Conservation (phyloP, 768 basidiomycete genomes). For the Kwoniella pini region DNA sequence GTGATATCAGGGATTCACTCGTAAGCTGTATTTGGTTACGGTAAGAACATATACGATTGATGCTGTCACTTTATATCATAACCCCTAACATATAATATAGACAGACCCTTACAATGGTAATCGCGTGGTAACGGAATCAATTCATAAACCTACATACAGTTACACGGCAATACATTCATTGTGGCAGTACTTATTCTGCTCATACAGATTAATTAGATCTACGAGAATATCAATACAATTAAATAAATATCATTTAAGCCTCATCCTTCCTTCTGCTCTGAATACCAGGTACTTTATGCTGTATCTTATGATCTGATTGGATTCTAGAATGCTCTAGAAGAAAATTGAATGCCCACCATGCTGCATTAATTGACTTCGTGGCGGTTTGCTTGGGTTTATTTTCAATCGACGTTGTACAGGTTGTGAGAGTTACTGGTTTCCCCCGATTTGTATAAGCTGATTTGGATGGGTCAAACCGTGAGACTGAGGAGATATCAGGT, state of each 20-base stretch:
- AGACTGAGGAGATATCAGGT: too few species aligned
- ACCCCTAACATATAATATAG: too few species aligned
- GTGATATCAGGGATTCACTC: background rate
- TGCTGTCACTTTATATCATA: background rate
- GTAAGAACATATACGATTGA: background rate
- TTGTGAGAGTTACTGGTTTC: too few species aligned
- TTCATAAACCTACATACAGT: too few species aligned
- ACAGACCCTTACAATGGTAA: too few species aligned
- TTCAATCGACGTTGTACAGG: too few species aligned
- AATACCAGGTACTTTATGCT: constrained; percentile 7
- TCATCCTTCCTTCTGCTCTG: constrained; percentile 1
- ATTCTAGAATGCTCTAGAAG: background rate
- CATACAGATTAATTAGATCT: background rate
- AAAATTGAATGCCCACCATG: constrained; percentile 14
- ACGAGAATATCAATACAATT: background rate
- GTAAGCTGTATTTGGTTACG: too few species aligned
- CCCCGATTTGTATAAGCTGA: too few species aligned
- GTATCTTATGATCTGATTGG: background rate
- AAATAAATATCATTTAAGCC: background rate
- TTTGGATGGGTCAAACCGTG: too few species aligned
- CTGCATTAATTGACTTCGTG: background rate
- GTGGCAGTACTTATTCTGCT: too few species aligned
- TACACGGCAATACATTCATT: too few species aligned
- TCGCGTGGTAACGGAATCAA: too few species aligned
- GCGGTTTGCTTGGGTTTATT: background rate